Evolutionary conservation across 345 rosid genomes (phyloP).

Genomic region (Eucalyptus sp.): DNA sequence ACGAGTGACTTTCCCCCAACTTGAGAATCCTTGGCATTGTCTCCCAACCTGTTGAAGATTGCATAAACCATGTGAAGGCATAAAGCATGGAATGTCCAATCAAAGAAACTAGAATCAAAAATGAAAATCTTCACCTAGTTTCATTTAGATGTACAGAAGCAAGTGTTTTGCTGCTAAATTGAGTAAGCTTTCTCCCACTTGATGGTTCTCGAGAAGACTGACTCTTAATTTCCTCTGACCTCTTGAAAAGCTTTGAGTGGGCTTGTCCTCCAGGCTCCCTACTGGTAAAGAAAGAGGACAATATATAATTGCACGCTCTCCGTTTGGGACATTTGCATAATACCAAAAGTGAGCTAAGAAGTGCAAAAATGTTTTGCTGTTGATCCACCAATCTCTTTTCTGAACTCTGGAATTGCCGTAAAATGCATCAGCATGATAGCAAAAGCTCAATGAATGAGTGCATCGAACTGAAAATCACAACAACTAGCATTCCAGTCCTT

Average conservation of each 20-base stretch:
- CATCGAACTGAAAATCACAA: background rate
- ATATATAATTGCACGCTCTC: conserved; percentile 1
- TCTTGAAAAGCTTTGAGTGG: conserved; percentile 19
- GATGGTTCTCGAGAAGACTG: conserved; percentile 11
- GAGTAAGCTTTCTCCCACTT: conserved; percentile 7
- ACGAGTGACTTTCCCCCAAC: conserved; percentile 8
- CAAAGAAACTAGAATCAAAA: background rate
- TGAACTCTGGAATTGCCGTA: background rate
- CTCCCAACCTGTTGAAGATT: conserved; percentile 15
- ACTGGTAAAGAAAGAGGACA: background rate
- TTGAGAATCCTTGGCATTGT: conserved; percentile 1
- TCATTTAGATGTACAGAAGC: background rate
- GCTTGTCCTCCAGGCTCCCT: conserved; percentile 31
- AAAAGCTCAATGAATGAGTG: background rate
- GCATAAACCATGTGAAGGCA: background rate
- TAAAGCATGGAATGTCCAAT: background rate
- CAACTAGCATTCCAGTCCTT: background rate
- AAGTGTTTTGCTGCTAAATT: conserved; percentile 10
- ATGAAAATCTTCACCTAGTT: background rate
- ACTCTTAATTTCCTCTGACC: conserved; percentile 13
- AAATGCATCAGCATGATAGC: background rate
- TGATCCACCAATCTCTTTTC: background rate
- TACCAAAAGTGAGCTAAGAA: background rate
- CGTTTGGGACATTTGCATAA: background rate
- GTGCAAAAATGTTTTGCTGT: background rate